Percentiles rank a stretch among this genome's conserved stretches.
phyloP scores from a whole-genome alignment of 148 eudicot genomes.

The Bassia scoparia region DNA sequence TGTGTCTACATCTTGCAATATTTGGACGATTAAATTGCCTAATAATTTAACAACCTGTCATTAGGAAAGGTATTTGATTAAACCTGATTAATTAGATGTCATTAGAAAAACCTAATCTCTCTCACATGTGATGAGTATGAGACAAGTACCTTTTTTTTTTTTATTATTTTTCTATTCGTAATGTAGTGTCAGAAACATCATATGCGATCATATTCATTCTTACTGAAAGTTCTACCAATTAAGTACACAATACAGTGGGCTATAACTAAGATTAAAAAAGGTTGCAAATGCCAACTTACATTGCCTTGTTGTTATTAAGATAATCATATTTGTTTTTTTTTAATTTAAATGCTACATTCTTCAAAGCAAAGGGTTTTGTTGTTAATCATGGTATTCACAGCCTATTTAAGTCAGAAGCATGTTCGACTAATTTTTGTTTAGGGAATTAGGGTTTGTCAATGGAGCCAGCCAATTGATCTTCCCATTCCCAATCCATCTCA shows the following conservation, averaged over 20 bases:
- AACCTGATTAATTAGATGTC: not conserved
- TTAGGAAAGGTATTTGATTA: not conserved
- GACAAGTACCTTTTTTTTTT: not conserved
- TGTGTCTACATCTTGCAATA: not conserved
- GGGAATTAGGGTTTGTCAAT: too few species aligned
- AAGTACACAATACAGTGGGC: not conserved
- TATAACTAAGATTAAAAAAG: not conserved
- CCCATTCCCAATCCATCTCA: too few species aligned
- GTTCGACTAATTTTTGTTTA: too few species aligned
- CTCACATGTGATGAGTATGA: slow-evolving; percentile 13
- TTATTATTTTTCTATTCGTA: not conserved
- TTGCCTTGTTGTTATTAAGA: not conserved
- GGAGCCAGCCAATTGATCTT: too few species aligned
- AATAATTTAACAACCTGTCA: not conserved
- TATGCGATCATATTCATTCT: slow-evolving; percentile 1
- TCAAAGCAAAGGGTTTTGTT: too few species aligned
- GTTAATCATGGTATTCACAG: too few species aligned
- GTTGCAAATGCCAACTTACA: not conserved
- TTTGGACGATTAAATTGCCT: not conserved
- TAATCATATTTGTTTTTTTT: too few species aligned
- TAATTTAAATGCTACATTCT: too few species aligned
- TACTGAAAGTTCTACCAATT: slow-evolving; percentile 1
- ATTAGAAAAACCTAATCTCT: not conserved
- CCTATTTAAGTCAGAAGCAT: too few species aligned
- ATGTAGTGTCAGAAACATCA: slow-evolving; percentile 1